Evolutionary conservation across 2,329 filamentous ascomycete genomes (phyloP).

Genomic region (Xylariaceae sp.): DNA sequence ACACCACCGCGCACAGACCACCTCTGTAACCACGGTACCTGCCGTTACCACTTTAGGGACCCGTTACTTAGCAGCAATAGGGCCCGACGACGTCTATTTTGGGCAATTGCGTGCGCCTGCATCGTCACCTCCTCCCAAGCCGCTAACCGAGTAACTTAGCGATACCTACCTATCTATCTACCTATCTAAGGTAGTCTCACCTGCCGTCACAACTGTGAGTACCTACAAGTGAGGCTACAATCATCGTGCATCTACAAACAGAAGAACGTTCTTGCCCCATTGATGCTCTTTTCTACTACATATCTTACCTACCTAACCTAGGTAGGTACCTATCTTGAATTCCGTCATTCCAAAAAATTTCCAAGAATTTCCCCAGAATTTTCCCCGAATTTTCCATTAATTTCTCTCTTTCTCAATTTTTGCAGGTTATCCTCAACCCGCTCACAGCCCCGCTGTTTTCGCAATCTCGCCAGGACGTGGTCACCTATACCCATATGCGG

Average conservation of each 20-base stretch:
- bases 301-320: neutral
- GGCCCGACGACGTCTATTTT: slow-evolving; percentile 14
- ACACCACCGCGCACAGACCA: slow-evolving; percentile 14
- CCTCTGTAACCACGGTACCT: neutral
- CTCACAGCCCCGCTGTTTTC: neutral
- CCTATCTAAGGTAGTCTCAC: neutral
- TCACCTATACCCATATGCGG: neutral
- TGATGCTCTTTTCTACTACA: neutral
- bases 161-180: neutral
- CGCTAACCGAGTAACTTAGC: neutral
- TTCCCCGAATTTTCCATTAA: neutral
- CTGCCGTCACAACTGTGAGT: slow-evolving; percentile 5
- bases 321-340: too few species aligned
- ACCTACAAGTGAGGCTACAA: slow-evolving; percentile 2
- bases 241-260: slow-evolving; percentile 3
- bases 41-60: neutral
- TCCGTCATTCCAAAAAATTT: too few species aligned
- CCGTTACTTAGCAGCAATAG: slow-evolving; percentile 2
- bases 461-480: neutral
- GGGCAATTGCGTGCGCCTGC: slow-evolving; percentile 15
- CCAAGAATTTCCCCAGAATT: neutral
- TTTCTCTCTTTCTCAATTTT: neutral
- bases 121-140: slow-evolving; percentile 6
- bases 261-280: neutral
- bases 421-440: neutral